phyloP scores from a whole-genome alignment of 768 basidiomycete genomes.

The Tylopilus felleus region DNA sequence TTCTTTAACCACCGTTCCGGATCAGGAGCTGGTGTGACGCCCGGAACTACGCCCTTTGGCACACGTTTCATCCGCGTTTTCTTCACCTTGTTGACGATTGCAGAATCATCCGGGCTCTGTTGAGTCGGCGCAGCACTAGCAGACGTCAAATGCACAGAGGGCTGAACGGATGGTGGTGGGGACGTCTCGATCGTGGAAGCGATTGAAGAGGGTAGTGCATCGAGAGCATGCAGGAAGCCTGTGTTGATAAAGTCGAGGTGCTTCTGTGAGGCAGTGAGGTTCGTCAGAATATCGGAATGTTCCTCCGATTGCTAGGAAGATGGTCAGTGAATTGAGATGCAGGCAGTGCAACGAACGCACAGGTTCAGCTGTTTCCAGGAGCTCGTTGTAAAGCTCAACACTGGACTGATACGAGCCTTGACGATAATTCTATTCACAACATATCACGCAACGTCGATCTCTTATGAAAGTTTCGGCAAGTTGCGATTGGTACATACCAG shows the following conservation, averaged over 20 bases:
- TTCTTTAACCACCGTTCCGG: constrained; percentile 90
- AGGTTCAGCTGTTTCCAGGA: constrained; percentile 73
- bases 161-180: constrained; percentile 51
- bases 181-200: constrained; percentile 56
- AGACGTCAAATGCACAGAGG: constrained; percentile 24
- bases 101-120: constrained; percentile 34
- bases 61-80: constrained; percentile 64
- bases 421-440: constrained; percentile 61
- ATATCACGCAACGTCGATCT: constrained; percentile 13
- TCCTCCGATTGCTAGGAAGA: constrained; percentile 72
- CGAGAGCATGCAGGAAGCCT: constrained; percentile 63
- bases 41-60: constrained; percentile 71
- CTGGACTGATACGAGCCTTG: constrained; percentile 71
- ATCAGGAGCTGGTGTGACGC: constrained; percentile 79
- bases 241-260: constrained; percentile 83
- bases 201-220: constrained; percentile 50
- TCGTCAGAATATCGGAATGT: constrained; percentile 81
- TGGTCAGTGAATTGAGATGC: neutral
- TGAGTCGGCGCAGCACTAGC: constrained; percentile 24
- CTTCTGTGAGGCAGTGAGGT: constrained; percentile 75
- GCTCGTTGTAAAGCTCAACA: constrained; percentile 73
- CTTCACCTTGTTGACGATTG: constrained; percentile 38
- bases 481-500: constrained; percentile 50
- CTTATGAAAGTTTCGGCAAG: constrained; percentile 15
- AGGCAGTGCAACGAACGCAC: constrained; percentile 45